Evolutionary conservation across 2,329 filamentous ascomycete genomes (phyloP), one percentile per base, ranked within the genome.

Genomic region (Cercospora zeae-maydis): DNA sequence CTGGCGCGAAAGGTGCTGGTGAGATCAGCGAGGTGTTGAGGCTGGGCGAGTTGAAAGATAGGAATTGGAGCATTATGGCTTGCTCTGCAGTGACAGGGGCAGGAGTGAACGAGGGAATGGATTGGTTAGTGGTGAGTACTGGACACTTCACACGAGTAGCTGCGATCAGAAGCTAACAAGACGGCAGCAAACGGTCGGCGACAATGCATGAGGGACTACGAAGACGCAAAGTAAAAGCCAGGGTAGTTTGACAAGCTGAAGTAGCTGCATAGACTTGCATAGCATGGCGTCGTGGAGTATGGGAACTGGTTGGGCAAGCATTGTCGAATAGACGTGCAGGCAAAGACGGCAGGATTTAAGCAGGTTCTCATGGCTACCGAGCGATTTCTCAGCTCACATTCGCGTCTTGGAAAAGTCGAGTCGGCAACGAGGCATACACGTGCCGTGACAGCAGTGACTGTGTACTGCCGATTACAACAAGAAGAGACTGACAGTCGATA

Each of bases 31-130:
- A 98, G 79, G 93, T 93, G 54, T 79, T 99, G 77, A 89, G 89
- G 72, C 79, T 99, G 69, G 93, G 92, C 59, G 92, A 97, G 78
- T 81, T 99, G 75, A 89, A 93, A 72, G 95, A 99, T 78, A 86
- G 95, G 73, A 99, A 98, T 83, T 99, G 95, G 95, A 98, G 92
- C 78, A 99, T 99, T 75, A 92, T 99, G 76, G 93, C 93, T 21
- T 99, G 95, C 78, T 96, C 91, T 69, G 95, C 95, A 13, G 93
- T 99, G 61, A 95, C 97, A 75, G 95, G 95, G 47, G 90, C 90
- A 73, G 95, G 95, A 76, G 91, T 99, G 49, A 91, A 89, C 67
- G 95, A 99, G 79, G 95, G 95, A 64, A 99, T 99, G 95, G 95
- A 99, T 78, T 99, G 95, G 95, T 82, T 99, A 75, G 92, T 96